Base-by-base conservation (phyloP, 2,329 filamentous ascomycete genomes). In the Fusarium coicis region DNA sequence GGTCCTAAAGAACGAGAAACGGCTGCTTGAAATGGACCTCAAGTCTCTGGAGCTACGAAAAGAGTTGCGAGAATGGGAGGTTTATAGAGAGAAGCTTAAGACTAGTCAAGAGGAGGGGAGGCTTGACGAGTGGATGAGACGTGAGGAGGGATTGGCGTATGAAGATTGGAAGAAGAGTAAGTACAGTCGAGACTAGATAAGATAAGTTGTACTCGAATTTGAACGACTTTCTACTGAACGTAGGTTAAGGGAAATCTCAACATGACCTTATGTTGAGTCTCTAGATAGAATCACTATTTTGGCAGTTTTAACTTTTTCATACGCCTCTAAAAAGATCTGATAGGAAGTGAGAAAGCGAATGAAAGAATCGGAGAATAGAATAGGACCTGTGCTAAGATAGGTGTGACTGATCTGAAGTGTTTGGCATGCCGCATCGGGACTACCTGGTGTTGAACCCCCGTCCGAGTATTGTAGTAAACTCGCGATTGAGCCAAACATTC, bases 271-370 rank as follows among this genome's bases (percentile, higher is more conserved):
- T 5, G 26, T 26, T 26, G 5, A 26, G 26, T 26, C 26, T 26
- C 7, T 5, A 26, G 26, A 5, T 26, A 26, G 7, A 26, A 26
- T 26, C 7, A 7, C 43, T 10, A 28, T 43, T 23, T 43, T 43
- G 6, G 3, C n/a, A 16, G 0, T 16, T 3, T n/a, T 15, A 1
- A 21, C 2, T 10, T 10, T 15, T 5, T 14, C 5, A 14, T n/a
- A n/a, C 6, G 21, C 14, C 5, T 15, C 9, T n/a, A 9, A 2
- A 15, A 42, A 42, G 21, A 42, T 42, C 8, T 10, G 21, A 42
- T 16, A 15, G 12, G 32, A 32, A 32, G 32, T 32, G 32, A 32
- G 32, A 32, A 32, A 32, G 32, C 12, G 32, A 32, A 32, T 14
- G 6, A 21, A 42, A 10, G 39, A 42, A 42, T 42, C 1, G 3